Conservation (phyloP, 1,284 basidiomycete genomes). For the Meripilus lineatus region DNA sequence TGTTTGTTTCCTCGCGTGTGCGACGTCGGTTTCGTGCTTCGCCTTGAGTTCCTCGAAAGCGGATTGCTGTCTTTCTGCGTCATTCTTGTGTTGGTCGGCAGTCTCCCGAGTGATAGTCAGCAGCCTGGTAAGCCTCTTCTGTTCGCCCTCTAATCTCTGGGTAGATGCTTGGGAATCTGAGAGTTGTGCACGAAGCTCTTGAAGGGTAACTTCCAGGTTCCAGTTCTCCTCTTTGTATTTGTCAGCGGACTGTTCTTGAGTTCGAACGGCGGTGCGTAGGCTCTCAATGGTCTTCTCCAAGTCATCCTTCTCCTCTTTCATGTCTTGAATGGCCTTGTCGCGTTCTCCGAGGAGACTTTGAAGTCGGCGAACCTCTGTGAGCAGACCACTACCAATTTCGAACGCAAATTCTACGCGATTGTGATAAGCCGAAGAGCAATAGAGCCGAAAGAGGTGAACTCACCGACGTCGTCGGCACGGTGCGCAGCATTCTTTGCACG, state of each 20-base stretch:
- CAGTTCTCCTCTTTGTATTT: conserved; percentile 98
- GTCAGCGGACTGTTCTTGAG: conserved; percentile 67
- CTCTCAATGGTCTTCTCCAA: conserved; percentile 73
- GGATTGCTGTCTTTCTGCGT: conserved; percentile 71
- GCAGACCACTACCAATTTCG: conserved; percentile 87
- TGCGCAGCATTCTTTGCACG: conserved; percentile 84
- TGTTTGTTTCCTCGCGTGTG: conserved; percentile 81
- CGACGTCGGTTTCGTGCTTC: conserved; percentile 92
- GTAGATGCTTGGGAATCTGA: conserved; percentile 61
- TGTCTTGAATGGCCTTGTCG: conserved; percentile 83
- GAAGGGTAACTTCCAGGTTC: conserved; percentile 92
- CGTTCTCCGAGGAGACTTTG: conserved; percentile 85
- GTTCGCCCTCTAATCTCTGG: conserved; percentile 77
- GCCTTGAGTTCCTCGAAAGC: conserved; percentile 74
- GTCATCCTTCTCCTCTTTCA: conserved; percentile 85
- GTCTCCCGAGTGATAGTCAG: conserved; percentile 74
- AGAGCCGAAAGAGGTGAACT: conserved; percentile 27
- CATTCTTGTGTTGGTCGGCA: conserved; percentile 82
- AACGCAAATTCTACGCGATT: conserved; percentile 79
- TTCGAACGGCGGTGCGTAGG: conserved; percentile 62
- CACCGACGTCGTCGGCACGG: conserved; percentile 78
- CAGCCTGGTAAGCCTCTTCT: conserved; percentile 74
- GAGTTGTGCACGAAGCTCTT: conserved; percentile 78
- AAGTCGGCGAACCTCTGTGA: conserved; percentile 84
- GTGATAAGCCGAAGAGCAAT: conserved; percentile 8